phyloP scores from a whole-genome alignment of 2,329 filamentous ascomycete genomes.

The Colletotrichum graminicola region DNA sequence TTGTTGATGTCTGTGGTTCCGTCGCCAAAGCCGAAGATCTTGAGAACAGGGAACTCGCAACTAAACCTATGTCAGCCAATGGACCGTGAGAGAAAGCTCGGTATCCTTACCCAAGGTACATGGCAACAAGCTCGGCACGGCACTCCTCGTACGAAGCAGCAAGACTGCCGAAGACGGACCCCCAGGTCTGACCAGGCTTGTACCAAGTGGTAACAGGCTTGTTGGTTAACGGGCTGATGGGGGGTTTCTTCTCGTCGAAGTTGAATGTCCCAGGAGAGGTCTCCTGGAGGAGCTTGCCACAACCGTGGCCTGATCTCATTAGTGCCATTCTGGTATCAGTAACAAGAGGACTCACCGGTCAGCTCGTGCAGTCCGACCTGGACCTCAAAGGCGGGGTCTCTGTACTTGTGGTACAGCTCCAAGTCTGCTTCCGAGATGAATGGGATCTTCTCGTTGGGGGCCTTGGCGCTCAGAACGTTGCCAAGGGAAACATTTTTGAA shows the following conservation, averaged over 20 bases:
- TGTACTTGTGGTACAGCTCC: conserved; percentile 82
- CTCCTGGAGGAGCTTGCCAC: conserved; percentile 93
- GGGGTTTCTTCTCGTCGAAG: conserved; percentile 86
- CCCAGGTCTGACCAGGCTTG: conserved; percentile 95
- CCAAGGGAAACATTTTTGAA: conserved; percentile 96
- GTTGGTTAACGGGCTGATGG: conserved; percentile 81
- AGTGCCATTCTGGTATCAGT: conserved; percentile 25
- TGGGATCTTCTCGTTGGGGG: conserved; percentile 90
- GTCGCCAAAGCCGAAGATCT: conserved; percentile 92
- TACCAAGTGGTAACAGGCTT: conserved; percentile 89
- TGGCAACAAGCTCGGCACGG: conserved; percentile 92
- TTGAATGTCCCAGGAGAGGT: conserved; percentile 86
- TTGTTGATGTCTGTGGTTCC: conserved; percentile 78
- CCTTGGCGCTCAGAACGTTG: conserved; percentile 92
- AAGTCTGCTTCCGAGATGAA: conserved; percentile 87
- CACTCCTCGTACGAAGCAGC: conserved; percentile 95
- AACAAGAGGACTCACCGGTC: conserved; percentile 48
- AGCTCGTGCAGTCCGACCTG: conserved; percentile 96
- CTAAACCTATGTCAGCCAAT: conserved; percentile 51
- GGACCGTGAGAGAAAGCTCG: too few species aligned
- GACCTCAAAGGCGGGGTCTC: conserved; percentile 91
- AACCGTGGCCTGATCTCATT: conserved; percentile 76
- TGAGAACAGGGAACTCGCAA: conserved; percentile 88
- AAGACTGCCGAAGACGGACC: conserved; percentile 88
- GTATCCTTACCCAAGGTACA: conserved; percentile 70